Evolutionary conservation across 225 moss, liverwort and hornwort genomes (phyloP).

Genomic region (Polytrichum formosum): DNA sequence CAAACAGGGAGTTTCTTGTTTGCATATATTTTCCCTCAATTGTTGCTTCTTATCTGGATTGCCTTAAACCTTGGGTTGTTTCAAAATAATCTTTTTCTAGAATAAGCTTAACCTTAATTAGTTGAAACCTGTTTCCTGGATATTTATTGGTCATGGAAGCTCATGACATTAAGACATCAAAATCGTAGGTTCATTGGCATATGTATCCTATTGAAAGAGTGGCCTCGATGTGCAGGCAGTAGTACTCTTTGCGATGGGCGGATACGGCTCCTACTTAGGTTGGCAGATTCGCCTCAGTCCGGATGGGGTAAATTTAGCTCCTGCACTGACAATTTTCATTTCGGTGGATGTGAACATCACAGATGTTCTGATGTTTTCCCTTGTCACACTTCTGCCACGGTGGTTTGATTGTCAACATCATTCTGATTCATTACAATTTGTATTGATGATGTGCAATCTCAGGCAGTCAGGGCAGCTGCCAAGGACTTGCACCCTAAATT

Average conservation of each 20-base stretch:
- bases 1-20: too few species aligned
- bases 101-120: background rate
- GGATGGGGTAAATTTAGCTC: constrained; percentile 17
- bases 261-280: constrained; percentile 45
- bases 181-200: too few species aligned
- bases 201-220: background rate
- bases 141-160: too few species aligned
- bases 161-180: too few species aligned
- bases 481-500: constrained; percentile 47
- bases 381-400: too few species aligned
- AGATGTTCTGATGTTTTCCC: background rate
- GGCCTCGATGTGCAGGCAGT: constrained; percentile 29
- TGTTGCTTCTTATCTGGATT: too few species aligned
- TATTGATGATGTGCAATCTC: background rate
- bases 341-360: background rate
- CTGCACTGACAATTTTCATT: background rate
- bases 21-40: too few species aligned
- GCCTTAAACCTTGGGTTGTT: too few species aligned
- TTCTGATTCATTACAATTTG: background rate
- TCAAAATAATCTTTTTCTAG: too few species aligned
- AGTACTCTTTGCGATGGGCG: constrained; percentile 49
- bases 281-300: constrained; percentile 46
- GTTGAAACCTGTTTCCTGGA: background rate
- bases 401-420: too few species aligned
- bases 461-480: constrained; percentile 35